phyloP scores from a whole-genome alignment of 768 basidiomycete genomes.

The Amanita muscaria region DNA sequence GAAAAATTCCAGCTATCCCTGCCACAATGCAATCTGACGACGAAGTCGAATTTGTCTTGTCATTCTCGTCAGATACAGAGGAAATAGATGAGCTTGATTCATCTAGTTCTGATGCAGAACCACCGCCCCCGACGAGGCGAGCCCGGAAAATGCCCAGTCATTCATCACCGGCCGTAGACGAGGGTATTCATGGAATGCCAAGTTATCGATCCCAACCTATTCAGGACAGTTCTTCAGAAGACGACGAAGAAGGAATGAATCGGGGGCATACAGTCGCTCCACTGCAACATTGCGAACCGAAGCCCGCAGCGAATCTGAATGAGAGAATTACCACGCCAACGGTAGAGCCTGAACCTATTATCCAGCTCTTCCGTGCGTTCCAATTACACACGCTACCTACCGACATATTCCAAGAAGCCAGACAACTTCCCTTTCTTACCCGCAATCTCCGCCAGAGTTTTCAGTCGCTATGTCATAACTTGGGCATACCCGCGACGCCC shows the following conservation, averaged over 20 bases:
- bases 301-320: too few relatives aligned
- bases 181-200: too few relatives aligned
- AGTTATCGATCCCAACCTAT: too few relatives aligned
- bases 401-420: slow-evolving; percentile 28
- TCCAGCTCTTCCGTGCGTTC: slow-evolving; percentile 26
- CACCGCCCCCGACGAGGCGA: neutral
- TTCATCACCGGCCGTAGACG: too few relatives aligned
- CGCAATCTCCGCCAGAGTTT: slow-evolving; percentile 47
- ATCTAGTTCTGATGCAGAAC: slow-evolving; percentile 1
- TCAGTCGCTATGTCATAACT: slow-evolving; percentile 27
- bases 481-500: slow-evolving; percentile 24
- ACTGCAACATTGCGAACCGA: too few relatives aligned
- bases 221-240: too few relatives aligned
- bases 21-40: neutral
- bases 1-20: neutral
- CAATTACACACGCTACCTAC: slow-evolving; percentile 22
- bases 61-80: neutral
- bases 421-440: slow-evolving; percentile 45
- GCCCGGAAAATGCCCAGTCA: too few relatives aligned
- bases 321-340: neutral
- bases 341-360: slow-evolving; percentile 18
- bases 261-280: too few relatives aligned
- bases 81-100: slow-evolving; percentile 12
- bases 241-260: too few relatives aligned
- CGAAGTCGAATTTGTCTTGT: neutral